Evolutionary conservation across 2,329 filamentous ascomycete species (phyloP).

Genomic region (Aspergillus texensis): DNA sequence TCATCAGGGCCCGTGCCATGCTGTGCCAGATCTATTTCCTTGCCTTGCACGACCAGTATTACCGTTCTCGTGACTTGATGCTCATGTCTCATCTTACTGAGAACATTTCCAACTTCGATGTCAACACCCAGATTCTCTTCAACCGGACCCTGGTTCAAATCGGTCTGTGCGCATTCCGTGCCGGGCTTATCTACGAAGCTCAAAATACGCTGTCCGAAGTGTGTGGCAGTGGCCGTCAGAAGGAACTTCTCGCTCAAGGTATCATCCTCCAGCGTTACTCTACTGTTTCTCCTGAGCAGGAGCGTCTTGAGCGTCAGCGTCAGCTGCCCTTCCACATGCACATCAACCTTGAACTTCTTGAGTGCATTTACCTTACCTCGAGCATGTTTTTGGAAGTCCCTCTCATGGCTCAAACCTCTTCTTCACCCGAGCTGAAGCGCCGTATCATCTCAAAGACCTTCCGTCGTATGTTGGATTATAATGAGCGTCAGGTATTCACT

Average conservation of each 20-base stretch:
- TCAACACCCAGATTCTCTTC: conserved; percentile 97
- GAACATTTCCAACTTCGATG: conserved; percentile 94
- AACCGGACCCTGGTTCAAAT: conserved; percentile 98
- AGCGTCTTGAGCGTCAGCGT: conserved; percentile 93
- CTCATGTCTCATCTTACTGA: conserved; percentile 99
- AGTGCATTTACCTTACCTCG: conserved; percentile 98
- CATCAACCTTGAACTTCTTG: conserved; percentile 97
- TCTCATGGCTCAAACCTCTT: conserved; percentile 92
- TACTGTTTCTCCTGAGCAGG: conserved; percentile 95
- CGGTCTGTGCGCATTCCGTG: conserved; percentile 96
- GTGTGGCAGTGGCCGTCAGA: conserved; percentile 94
- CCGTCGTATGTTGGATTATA: conserved; percentile 98
- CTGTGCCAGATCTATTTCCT: conserved; percentile 98
- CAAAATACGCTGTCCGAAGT: conserved; percentile 98
- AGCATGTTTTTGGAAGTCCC: conserved; percentile 99
- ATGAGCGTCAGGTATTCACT: conserved; percentile 98
- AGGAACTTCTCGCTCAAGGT: conserved; percentile 95
- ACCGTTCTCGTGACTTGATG: conserved; percentile 97
- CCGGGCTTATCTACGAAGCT: conserved; percentile 93
- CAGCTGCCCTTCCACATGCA: conserved; percentile 99
- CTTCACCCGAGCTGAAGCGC: conserved; percentile 95
- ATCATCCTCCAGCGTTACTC: conserved; percentile 97
- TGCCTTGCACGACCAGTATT: conserved; percentile 96
- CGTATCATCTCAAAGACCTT: conserved; percentile 99
- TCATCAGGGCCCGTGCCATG: conserved; percentile 95